Evolutionary conservation across 257 asterid genomes (phyloP).

Genomic region (Scutellaria minor): DNA sequence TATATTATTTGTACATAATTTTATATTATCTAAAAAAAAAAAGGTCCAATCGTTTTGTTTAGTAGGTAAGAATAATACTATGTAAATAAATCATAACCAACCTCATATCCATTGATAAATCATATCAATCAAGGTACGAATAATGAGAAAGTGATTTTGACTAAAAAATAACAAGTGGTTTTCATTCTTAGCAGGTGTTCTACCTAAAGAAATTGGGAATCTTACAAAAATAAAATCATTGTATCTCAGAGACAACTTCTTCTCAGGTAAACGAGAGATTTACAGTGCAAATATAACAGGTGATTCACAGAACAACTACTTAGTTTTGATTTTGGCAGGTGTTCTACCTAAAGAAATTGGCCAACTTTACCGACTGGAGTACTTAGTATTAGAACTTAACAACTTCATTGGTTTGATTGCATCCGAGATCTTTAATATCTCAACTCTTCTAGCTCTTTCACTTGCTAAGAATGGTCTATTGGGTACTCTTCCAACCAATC

Average conservation of each 20-base stretch:
- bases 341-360: conserved; percentile 40
- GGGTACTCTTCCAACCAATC: conserved; percentile 35
- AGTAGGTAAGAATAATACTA: too few relatives aligned
- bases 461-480: background rate
- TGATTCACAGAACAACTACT: background rate
- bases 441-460: conserved; percentile 11
- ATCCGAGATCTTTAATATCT: conserved; percentile 37
- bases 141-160: too few relatives aligned
- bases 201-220: conserved; percentile 4
- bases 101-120: too few relatives aligned
- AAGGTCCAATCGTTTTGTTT: too few relatives aligned
- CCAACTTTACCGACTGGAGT: conserved; percentile 32
- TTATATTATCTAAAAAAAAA: too few relatives aligned
- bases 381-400: background rate
- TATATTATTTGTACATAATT: too few relatives aligned
- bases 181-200: too few relatives aligned
- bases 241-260: background rate
- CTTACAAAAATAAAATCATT: background rate
- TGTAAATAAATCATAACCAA: too few relatives aligned
- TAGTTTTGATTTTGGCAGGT: conserved; percentile 31
- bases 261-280: too few relatives aligned
- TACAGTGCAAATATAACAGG: background rate
- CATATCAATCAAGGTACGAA: too few relatives aligned
- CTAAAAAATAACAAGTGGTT: too few relatives aligned
- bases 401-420: conserved; percentile 38